Evolutionary conservation across 345 rosid species (phyloP).

Genomic region (Melaleuca quinquenervia): DNA sequence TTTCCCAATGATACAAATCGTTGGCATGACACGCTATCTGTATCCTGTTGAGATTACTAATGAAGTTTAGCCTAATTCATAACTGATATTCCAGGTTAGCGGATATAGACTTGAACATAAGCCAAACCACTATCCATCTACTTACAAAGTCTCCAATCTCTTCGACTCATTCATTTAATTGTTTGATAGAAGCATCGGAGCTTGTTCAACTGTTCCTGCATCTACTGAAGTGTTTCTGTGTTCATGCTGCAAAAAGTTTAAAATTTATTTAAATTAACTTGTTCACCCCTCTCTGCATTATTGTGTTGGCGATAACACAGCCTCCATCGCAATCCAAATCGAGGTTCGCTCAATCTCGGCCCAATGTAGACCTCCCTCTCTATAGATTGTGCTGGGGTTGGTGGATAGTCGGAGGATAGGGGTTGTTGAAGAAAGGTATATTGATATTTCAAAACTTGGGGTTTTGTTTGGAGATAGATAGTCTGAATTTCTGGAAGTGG

Average conservation of each 20-base stretch:
- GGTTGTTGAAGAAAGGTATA: too few species aligned
- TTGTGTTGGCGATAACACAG: background rate
- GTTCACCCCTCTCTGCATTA: background rate
- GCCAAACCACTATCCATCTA: background rate
- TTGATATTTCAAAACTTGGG: too few species aligned
- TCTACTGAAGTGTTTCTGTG: background rate
- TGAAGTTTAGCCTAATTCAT: too few species aligned
- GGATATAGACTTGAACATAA: background rate
- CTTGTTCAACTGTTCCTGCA: background rate
- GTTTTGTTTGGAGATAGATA: too few species aligned
- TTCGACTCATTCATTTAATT: background rate
- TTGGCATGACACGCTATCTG: too few species aligned
- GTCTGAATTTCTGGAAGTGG: too few species aligned
- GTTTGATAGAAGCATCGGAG: background rate
- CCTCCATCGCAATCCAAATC: background rate
- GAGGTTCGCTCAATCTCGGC: background rate
- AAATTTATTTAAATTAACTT: background rate
- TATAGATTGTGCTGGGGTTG: too few species aligned
- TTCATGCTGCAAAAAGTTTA: background rate
- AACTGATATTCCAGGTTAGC: too few species aligned
- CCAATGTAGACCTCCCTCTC: background rate
- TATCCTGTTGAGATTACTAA: too few species aligned
- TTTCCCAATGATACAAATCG: too few species aligned
- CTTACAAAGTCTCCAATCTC: too few species aligned
- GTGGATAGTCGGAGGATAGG: too few species aligned